phyloP scores from a whole-genome alignment of 2,329 filamentous ascomycete species.

The Penicillium sp. region DNA sequence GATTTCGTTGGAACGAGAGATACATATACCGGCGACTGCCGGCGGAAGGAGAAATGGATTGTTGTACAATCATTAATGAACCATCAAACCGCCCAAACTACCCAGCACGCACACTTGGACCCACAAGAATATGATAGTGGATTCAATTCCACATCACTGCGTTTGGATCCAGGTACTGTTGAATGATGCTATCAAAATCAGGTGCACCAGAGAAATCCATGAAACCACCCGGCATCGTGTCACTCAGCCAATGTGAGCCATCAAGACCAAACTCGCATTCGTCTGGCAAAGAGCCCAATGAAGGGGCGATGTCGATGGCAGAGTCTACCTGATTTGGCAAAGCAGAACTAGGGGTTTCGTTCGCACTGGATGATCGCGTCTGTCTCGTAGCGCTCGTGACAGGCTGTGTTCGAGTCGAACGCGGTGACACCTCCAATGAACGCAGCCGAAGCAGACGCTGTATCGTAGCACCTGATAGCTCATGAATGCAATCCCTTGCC shows the following conservation, averaged over 20 bases:
- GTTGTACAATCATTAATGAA: background rate
- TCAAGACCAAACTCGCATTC: conserved; percentile 14
- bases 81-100: background rate
- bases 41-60: background rate
- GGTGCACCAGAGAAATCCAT: conserved; percentile 29
- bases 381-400: background rate
- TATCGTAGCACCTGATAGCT: conserved; percentile 31
- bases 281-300: conserved; percentile 24
- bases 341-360: background rate
- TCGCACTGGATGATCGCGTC: background rate
- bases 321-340: conserved; percentile 5
- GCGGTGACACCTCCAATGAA: conserved; percentile 15
- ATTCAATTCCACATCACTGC: background rate
- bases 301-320: conserved; percentile 7
- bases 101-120: background rate
- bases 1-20: too few relatives aligned
- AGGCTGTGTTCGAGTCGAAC: background rate
- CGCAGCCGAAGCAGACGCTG: conserved; percentile 26
- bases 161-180: conserved; percentile 18
- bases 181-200: conserved; percentile 35
- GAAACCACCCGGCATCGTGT: conserved; percentile 26
- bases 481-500: conserved; percentile 35
- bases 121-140: too few relatives aligned
- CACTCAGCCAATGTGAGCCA: conserved; percentile 24
- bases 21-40: too few relatives aligned